Evolutionary conservation across 495 filamentous ascomycete genomes (phyloP), one percentile per base, ranked within the genome.

Genomic region (Talaromyces stipitatus): DNA sequence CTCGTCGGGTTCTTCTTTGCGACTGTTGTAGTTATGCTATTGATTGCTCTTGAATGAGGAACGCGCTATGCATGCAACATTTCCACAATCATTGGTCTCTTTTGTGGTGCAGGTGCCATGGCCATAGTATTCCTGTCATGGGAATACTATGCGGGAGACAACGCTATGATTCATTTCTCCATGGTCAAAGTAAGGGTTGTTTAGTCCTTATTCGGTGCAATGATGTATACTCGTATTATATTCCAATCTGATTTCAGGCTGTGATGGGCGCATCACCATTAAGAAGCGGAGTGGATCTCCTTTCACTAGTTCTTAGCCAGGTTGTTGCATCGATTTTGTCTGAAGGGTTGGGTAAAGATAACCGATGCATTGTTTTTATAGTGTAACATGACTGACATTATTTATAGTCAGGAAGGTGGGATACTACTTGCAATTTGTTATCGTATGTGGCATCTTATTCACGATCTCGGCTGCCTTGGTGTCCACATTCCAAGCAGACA

Each of bases 371-470:
- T 3, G 7, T 3, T 6, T 16, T 22, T n/a, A 14, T 43, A 4
- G 5, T 7, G 24, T 24, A 20, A 24, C 16, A 32, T 46, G 43
- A 57, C 20, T 18, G 26, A 62, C n/a, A 16, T 24, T n/a, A 1
- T 5, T 16, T 36, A 36, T 52, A 66, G 68, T 71, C 24, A 43
- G 55, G 26, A 61, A 48, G 58, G 29, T 73, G 1, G 80, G 80
- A 38, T 76, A 79, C 60, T 82, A 78, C 46, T 66, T 79, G 4
- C 81, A 78, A 2, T 71, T 61, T 55, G 6, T 46, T 81, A 58
- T 82, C 38, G 75, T 72, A 2, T 62, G 68, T 10, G 79, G 80
- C 0, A 66, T 85, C 50, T 61, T 80, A 24, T 74, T 75, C 12
- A 81, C 73, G 1, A 69, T 81, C 10, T 64, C 66, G 10, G 55